These are phyloP conservation scores for Ilyonectria mors-panacis DNA, from an alignment of 2,329 filamentous ascomycete species.

Conservation along the genomic window DNA sequence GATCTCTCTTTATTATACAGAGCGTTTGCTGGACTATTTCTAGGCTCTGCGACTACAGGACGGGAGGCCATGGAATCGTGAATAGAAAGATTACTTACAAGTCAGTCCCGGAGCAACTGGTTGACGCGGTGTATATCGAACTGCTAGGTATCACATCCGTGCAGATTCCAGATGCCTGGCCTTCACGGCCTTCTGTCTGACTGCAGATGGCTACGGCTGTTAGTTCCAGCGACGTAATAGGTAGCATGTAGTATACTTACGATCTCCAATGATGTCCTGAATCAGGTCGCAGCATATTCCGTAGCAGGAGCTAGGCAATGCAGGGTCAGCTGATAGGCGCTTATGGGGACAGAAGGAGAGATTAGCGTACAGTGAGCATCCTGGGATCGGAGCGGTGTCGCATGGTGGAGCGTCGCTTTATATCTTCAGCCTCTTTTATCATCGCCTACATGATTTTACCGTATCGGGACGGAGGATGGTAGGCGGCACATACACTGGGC, in stretches of 20 bases:
- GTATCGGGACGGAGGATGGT: neutral
- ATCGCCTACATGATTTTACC: no score
- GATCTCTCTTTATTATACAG: neutral
- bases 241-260: conserved; percentile 4
- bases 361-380: neutral
- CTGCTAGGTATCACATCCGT: neutral
- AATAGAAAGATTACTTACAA: neutral
- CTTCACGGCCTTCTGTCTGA: neutral
- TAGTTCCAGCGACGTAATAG: neutral
- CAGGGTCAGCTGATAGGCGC: neutral
- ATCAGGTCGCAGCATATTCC: neutral
- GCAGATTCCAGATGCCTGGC: conserved; percentile 3
- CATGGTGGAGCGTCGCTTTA: conserved; percentile 3
- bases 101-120: neutral
- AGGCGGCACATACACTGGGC: neutral
- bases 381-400: conserved; percentile 2
- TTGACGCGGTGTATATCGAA: neutral
- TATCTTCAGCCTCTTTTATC: conserved; percentile 2
- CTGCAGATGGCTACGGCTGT: neutral
- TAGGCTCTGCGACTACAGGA: neutral
- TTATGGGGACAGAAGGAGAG: neutral
- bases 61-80: neutral
- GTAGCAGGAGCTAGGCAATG: conserved; percentile 1
- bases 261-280: conserved; percentile 7
- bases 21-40: neutral